Percentiles rank a stretch among this genome's conserved stretches.
Evolutionary conservation across 2,329 filamentous ascomycete species (phyloP).

Genomic region (Calonectria leucothoes): DNA sequence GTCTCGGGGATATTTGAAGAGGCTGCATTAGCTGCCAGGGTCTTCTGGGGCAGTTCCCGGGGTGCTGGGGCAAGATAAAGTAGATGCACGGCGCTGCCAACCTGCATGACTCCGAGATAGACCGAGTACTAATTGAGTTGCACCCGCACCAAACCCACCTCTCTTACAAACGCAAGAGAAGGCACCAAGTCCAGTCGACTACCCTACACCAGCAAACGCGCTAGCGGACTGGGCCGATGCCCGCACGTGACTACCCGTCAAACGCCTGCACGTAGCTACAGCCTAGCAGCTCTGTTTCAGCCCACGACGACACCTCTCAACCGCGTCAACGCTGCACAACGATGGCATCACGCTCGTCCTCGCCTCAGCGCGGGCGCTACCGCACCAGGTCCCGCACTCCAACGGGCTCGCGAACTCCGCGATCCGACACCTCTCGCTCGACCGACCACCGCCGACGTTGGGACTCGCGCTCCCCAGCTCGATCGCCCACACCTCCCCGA

Average conservation of each 20-base stretch:
- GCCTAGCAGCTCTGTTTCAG: slow-evolving; percentile 5
- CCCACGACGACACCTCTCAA: slow-evolving; percentile 15
- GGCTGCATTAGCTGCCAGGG: slow-evolving; percentile 2
- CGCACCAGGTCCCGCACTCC: slow-evolving; percentile 50
- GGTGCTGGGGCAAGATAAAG: slow-evolving; percentile 14
- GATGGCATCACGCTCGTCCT: slow-evolving; percentile 48
- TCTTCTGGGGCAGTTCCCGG: slow-evolving; percentile 12
- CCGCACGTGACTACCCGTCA: slow-evolving; percentile 28
- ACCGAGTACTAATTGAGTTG: slow-evolving; percentile 12
- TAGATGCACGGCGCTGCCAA: slow-evolving; percentile 21
- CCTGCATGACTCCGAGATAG: slow-evolving; percentile 14
- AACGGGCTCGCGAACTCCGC: slow-evolving; percentile 50
- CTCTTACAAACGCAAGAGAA: background rate
- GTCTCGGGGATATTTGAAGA: slow-evolving; percentile 7
- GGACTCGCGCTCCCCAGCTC: slow-evolving; percentile 49
- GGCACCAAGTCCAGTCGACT: background rate
- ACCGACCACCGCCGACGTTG: slow-evolving; percentile 43
- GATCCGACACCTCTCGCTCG: slow-evolving; percentile 49
- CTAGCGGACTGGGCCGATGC: background rate
- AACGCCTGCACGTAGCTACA: slow-evolving; percentile 6
- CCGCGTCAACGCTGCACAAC: slow-evolving; percentile 7
- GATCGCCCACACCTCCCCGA: slow-evolving; percentile 46
- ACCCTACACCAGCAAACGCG: background rate
- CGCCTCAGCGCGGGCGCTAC: slow-evolving; percentile 47
- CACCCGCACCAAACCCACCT: slow-evolving; percentile 13